Base-by-base conservation (phyloP, 1,139 yeast species). In the Eremothecium gossypii region DNA sequence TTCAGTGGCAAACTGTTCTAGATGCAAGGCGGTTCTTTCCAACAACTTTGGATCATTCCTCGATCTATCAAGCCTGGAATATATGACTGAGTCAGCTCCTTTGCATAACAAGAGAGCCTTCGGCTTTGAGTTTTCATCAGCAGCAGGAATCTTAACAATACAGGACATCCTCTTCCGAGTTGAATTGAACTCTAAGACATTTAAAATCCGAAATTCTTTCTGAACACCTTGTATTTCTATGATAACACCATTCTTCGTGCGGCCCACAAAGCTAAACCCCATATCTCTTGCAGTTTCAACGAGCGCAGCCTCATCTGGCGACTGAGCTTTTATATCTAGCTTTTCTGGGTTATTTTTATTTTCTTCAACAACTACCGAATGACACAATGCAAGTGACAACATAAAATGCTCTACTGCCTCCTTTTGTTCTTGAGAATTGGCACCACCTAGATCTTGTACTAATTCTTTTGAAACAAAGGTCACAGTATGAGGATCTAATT, bases 251-350 rank as follows among this genome's bases (percentile, higher is more conserved):
- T 74, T 74, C 58, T 89, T 80, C 3, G 83, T 77, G 56, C 95
- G 76, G 39, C 76, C 83, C 34, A 77, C 68, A 61, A 91, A 84
- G 8, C 84, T 79, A 60, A 83, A 83, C 4, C 98, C 98, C 55
- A 86, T 69, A 60, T 91, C 97, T 55, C 95, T 75, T 0, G 98
- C 97, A 26, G 94, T 91, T 7, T 84, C 76, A 4, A 91, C 98
- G 46, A 91, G 74, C 0, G 98, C 97, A 33, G 95, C 93, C 64
- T 91, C 98, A 67, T 91, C 98, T 1, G 98, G 98, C n/a, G 95
- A 83, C 63, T 91, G 97, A 0, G 98, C 97, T 59, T 87, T 85
- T 59, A 85, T 76, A 33, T 71, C 75, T 41, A 81, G 64, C 36
- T 67, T 70, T 0, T 76, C 78, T 23, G 84, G 83, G 38, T 70